These are phyloP conservation scores for Boletales sp. DNA, from an alignment of 768 basidiomycete species.

Conservation along the genomic window DNA sequence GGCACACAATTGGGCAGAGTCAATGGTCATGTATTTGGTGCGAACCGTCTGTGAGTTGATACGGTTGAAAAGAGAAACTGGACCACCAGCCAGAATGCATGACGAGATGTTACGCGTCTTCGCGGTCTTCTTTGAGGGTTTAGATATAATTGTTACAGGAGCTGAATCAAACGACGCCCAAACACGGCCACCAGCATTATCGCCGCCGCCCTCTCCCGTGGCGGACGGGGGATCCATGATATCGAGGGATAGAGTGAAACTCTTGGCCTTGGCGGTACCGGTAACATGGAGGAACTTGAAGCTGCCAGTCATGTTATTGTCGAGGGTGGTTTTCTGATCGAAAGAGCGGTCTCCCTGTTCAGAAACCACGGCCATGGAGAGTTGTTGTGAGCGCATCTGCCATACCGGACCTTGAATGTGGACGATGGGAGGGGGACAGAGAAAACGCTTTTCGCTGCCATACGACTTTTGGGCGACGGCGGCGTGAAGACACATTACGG, in stretches of 20 bases:
- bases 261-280: slow-evolving; percentile 85
- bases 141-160: slow-evolving; percentile 92
- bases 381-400: slow-evolving; percentile 77
- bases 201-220: slow-evolving; percentile 34
- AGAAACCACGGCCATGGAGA: slow-evolving; percentile 83
- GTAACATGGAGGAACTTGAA: slow-evolving; percentile 93
- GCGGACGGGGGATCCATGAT: slow-evolving; percentile 72
- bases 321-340: slow-evolving; percentile 80
- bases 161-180: slow-evolving; percentile 94
- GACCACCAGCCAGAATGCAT: slow-evolving; percentile 85
- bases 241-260: slow-evolving; percentile 81
- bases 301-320: slow-evolving; percentile 80
- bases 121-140: slow-evolving; percentile 95
- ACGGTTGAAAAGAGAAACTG: slow-evolving; percentile 91
- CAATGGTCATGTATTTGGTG: slow-evolving; percentile 96
- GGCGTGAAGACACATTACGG: slow-evolving; percentile 85
- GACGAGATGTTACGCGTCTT: slow-evolving; percentile 91
- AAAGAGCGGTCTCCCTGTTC: slow-evolving; percentile 80
- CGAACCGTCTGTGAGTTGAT: slow-evolving; percentile 96
- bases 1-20: slow-evolving; percentile 78
- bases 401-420: slow-evolving; percentile 87
- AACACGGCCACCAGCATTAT: slow-evolving; percentile 52
- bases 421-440: slow-evolving; percentile 91
- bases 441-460: slow-evolving; percentile 91
- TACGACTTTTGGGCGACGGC: slow-evolving; percentile 96